phyloP scores from a whole-genome alignment of 176 grass and related monocot genomes.

The Ampelocalamus luodianensis region DNA sequence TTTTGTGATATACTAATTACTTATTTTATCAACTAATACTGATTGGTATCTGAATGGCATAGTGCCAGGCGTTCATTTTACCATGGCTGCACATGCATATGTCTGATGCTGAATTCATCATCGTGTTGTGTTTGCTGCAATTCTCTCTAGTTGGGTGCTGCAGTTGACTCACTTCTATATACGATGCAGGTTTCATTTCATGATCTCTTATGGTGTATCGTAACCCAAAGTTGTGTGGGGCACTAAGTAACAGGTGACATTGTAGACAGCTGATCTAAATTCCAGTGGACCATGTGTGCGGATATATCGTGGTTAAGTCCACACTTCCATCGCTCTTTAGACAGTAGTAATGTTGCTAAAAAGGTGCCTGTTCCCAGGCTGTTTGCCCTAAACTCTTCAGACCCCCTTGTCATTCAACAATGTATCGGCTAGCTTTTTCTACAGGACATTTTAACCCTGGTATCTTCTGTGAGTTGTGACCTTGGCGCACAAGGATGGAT shows the following conservation, averaged over 20 bases:
- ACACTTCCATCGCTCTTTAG: neutral
- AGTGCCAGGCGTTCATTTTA: neutral
- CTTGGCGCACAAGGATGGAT: conserved; percentile 7
- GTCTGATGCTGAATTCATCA: neutral
- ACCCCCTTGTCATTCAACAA: neutral
- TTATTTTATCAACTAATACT: neutral
- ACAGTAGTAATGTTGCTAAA: conserved; percentile 11
- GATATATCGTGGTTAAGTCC: neutral
- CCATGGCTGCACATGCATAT: neutral
- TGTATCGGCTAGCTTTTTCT: conserved; percentile 37
- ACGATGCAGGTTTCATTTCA: conserved; percentile 36
- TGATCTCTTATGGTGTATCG: conserved; percentile 28
- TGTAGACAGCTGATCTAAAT: conserved; percentile 29
- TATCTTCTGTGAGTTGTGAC: conserved; percentile 24
- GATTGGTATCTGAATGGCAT: neutral
- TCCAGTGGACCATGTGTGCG: neutral
- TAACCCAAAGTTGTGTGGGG: conserved; percentile 21
- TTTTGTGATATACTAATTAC: neutral
- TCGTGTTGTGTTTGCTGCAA: neutral
- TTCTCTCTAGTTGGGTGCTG: neutral
- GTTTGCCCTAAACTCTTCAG: conserved; percentile 3
- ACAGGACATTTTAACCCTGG: conserved; percentile 57
- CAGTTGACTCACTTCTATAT: conserved; percentile 16
- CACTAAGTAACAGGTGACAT: neutral
- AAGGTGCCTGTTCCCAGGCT: neutral